Evolutionary conservation across 1,139 yeast species (phyloP).

Genomic region (Fermentozyma sake): DNA sequence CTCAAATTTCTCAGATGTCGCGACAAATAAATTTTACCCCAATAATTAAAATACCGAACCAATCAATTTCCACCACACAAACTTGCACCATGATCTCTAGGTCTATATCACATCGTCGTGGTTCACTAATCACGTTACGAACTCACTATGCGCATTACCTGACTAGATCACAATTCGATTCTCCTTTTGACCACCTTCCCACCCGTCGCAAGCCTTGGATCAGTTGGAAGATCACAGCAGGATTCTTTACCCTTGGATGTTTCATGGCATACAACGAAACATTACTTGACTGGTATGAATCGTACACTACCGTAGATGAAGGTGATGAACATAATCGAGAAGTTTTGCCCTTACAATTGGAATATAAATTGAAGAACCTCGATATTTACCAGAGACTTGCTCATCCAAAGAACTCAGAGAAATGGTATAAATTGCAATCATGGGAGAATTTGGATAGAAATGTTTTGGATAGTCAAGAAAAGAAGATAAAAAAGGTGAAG

Average conservation of each 20-base stretch:
- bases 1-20: no score
- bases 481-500: no score
- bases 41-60: no score
- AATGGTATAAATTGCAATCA: slow-evolving; percentile 46
- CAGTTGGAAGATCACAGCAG: slow-evolving; percentile 28
- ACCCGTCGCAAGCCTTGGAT: slow-evolving; percentile 23
- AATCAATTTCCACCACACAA: no score
- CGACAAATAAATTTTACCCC: no score
- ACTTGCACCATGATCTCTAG: no score
- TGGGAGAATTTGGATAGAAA: slow-evolving; percentile 58
- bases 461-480: slow-evolving; percentile 27
- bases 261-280: slow-evolving; percentile 33
- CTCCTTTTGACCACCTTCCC: slow-evolving; percentile 34
- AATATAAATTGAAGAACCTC: slow-evolving; percentile 44
- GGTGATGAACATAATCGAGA: slow-evolving; percentile 13
- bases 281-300: slow-evolving; percentile 29
- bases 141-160: no score
- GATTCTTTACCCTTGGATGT: slow-evolving; percentile 27
- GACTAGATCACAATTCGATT: slow-evolving; percentile 30
- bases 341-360: slow-evolving; percentile 27
- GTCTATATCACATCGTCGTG: no score
- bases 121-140: no score
- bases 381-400: slow-evolving; percentile 49
- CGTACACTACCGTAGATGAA: slow-evolving; percentile 24
- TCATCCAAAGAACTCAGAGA: slow-evolving; percentile 33